phyloP scores from a whole-genome alignment of 164 flowering plant genomes.

The Chimonanthus salicifolius region DNA sequence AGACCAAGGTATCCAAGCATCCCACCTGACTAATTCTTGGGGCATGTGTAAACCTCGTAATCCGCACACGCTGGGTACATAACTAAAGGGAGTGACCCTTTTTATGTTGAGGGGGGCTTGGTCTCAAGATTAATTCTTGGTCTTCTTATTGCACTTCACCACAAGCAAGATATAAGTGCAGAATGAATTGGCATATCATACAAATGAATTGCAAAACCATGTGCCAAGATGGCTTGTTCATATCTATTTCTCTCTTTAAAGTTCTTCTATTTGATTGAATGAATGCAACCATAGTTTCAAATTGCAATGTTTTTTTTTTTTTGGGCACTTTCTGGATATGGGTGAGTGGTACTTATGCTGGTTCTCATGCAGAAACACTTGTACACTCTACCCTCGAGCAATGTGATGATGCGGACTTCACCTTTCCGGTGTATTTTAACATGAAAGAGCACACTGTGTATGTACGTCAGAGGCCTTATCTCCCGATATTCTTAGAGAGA shows the following conservation, averaged over 20 bases:
- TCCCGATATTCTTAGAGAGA: conserved; percentile 60
- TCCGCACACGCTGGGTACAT: too few relatives aligned
- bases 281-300: neutral
- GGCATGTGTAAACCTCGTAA: too few relatives aligned
- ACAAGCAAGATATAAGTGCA: too few relatives aligned
- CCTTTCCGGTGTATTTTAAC: conserved; percentile 71
- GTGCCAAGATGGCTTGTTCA: neutral
- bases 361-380: conserved; percentile 65
- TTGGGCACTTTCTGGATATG: neutral
- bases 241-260: neutral
- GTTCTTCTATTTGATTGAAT: neutral
- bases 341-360: neutral
- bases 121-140: too few relatives aligned
- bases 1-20: too few relatives aligned
- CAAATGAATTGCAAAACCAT: too few relatives aligned
- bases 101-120: too few relatives aligned
- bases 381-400: conserved; percentile 82
- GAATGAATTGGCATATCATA: too few relatives aligned
- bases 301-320: neutral
- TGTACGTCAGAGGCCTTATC: conserved; percentile 81
- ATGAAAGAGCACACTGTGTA: conserved; percentile 87
- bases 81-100: too few relatives aligned
- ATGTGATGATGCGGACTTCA: conserved; percentile 82
- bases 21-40: too few relatives aligned
- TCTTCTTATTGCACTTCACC: too few relatives aligned